These are phyloP conservation scores for Ceratobasidium sp. DNA, from an alignment of 1,284 basidiomycete species.

Conservation along the genomic window DNA sequence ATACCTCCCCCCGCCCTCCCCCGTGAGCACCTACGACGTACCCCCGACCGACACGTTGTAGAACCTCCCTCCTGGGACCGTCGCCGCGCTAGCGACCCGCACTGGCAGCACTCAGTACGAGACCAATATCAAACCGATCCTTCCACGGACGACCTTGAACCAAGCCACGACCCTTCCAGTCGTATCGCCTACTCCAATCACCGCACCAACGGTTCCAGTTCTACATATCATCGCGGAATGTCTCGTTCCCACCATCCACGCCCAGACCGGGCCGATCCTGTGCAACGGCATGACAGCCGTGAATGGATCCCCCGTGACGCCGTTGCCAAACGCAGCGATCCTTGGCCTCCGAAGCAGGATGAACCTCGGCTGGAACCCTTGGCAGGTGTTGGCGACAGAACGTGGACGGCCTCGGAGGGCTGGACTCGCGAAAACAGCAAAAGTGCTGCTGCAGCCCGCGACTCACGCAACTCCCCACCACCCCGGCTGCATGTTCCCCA, in stretches of 20 bases:
- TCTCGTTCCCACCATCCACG: conserved; percentile 38
- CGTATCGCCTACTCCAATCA: conserved; percentile 29
- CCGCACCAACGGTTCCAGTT: conserved; percentile 29
- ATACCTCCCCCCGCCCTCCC: conserved; percentile 11
- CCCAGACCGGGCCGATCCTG: conserved; percentile 4
- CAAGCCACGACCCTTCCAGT: conserved; percentile 37
- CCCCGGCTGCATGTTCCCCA: conserved; percentile 31
- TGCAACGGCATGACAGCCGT: conserved; percentile 36
- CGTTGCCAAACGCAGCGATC: conserved; percentile 32
- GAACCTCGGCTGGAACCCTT: conserved; percentile 17
- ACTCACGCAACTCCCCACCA: conserved; percentile 26
- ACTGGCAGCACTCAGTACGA: conserved; percentile 35
- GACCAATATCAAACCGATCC: conserved; percentile 44
- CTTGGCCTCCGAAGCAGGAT: conserved; percentile 38
- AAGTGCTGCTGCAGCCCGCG: conserved; percentile 39
- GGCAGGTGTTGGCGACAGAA: conserved; percentile 16
- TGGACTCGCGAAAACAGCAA: conserved; percentile 44
- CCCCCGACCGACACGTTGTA: conserved; percentile 15
- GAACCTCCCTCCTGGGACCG: conserved; percentile 32
- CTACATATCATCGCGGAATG: conserved; percentile 31
- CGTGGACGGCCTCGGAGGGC: conserved; percentile 40
- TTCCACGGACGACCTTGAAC: conserved; percentile 43
- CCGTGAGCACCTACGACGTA: conserved; percentile 33
- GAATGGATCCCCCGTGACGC: conserved; percentile 44
- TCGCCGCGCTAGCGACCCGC: conserved; percentile 31